Percentiles rank a stretch among this genome's conserved stretches.
phyloP scores from a whole-genome alignment of 2,329 filamentous ascomycete species.

The Aureobasidium zeae region DNA sequence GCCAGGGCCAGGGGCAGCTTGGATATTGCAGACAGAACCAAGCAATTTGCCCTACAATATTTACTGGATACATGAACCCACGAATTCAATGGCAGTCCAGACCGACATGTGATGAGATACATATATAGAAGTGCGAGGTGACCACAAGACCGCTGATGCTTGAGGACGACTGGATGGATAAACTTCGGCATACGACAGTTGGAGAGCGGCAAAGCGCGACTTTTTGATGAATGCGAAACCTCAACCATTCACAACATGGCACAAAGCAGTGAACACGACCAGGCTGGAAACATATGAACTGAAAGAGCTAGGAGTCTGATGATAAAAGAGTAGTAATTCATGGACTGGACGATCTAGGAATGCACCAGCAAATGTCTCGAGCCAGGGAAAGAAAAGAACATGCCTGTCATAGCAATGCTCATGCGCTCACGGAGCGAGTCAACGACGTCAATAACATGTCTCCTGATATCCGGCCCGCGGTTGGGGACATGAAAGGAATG shows the following conservation, averaged over 20 bases:
- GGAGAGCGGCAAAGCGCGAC: neutral
- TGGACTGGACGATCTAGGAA: slow-evolving; percentile 1
- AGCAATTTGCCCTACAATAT: too few relatives aligned
- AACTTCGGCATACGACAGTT: too few relatives aligned
- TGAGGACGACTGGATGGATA: too few relatives aligned
- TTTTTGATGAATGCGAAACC: too few relatives aligned
- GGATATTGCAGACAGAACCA: too few relatives aligned
- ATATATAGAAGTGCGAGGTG: too few relatives aligned
- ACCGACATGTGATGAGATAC: too few relatives aligned
- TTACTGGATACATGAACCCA: too few relatives aligned
- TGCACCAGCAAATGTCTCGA: neutral
- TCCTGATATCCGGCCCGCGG: slow-evolving; percentile 12
- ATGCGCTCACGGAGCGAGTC: slow-evolving; percentile 9
- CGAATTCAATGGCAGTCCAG: too few relatives aligned
- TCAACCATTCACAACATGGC: neutral
- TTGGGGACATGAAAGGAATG: slow-evolving; percentile 10
- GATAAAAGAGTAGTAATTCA: slow-evolving; percentile 8
- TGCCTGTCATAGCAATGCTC: slow-evolving; percentile 4
- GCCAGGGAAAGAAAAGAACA: neutral
- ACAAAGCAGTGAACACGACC: neutral
- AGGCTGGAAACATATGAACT: neutral
- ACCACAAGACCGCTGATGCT: too few relatives aligned
- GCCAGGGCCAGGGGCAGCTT: too few relatives aligned
- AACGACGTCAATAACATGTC: neutral
- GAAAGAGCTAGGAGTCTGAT: neutral